Percentiles rank a stretch among this genome's conserved stretches.
These are phyloP conservation scores for Nigrospora osmanthi DNA, from an alignment of 2,329 filamentous ascomycete genomes.

Conservation along the genomic window DNA sequence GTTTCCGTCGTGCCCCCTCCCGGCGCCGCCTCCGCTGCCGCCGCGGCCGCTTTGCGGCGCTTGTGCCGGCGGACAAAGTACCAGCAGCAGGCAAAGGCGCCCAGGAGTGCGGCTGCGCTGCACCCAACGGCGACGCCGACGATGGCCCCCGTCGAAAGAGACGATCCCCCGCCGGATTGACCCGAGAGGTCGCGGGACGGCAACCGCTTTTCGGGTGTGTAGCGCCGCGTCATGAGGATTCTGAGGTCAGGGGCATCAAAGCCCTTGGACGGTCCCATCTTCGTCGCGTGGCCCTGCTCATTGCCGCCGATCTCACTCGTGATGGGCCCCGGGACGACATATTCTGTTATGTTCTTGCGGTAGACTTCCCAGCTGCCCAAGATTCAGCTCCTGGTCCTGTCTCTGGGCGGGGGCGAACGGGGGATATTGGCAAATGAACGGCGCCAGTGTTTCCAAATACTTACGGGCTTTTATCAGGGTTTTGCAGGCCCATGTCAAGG, in stretches of 20 bases:
- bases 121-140: background rate
- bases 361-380: slow-evolving; percentile 38
- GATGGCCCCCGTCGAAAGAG: background rate
- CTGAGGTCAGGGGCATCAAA: slow-evolving; percentile 43
- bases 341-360: slow-evolving; percentile 38
- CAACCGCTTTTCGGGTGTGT: slow-evolving; percentile 34
- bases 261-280: slow-evolving; percentile 36
- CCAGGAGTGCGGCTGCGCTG: background rate
- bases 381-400: no score
- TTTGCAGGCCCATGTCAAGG: slow-evolving; percentile 43
- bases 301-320: slow-evolving; percentile 41
- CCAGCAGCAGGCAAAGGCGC: background rate
- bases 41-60: background rate
- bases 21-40: background rate
- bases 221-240: slow-evolving; percentile 44
- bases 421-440: background rate
- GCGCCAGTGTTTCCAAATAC: background rate
- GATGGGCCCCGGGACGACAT: slow-evolving; percentile 45
- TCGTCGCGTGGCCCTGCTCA: slow-evolving; percentile 44
- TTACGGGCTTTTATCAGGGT: slow-evolving; percentile 27
- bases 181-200: slow-evolving; percentile 36
- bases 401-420: background rate
- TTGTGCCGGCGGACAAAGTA: background rate
- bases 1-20: background rate
- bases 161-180: background rate